phyloP scores from a whole-genome alignment of 75 land plant species.

The Sequoia sempervirens region DNA sequence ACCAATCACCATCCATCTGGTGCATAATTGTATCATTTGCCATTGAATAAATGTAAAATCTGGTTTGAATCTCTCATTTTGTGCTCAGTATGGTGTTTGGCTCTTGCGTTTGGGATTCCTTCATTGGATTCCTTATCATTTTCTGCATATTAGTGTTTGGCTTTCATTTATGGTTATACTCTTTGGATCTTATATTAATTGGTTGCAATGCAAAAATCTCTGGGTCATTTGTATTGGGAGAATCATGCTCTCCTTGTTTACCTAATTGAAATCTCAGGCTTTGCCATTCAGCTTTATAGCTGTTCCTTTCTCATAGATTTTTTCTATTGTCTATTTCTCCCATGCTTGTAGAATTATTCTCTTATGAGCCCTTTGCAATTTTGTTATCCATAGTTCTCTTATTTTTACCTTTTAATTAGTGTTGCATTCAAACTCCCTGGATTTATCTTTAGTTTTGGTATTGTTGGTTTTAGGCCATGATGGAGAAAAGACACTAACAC shows the following conservation, averaged over 20 bases:
- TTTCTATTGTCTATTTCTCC: neutral
- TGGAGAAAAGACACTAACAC: neutral
- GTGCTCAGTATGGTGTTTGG: neutral
- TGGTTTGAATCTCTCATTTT: neutral
- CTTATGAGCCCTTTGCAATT: neutral
- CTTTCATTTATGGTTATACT: no score
- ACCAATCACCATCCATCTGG: neutral
- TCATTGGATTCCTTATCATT: neutral
- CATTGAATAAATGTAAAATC: neutral
- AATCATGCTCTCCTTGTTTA: neutral
- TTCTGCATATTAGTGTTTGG: neutral
- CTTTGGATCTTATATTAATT: neutral
- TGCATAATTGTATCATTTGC: neutral
- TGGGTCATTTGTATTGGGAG: neutral
- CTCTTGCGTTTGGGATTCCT: neutral
- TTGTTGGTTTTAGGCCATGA: neutral
- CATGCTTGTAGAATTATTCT: neutral
- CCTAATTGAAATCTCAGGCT: neutral
- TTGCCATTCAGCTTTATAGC: neutral
- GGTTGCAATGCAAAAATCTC: neutral
- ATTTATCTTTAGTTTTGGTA: neutral
- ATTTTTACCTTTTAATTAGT: neutral
- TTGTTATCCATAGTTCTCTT: neutral
- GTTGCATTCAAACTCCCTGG: neutral
- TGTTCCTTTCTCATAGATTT: neutral